A percentile compares a stretch with the other conserved stretches of the same genome.
Evolutionary conservation across 2,329 filamentous ascomycete genomes (phyloP).

Genomic region (Lithohypha guttulata): DNA sequence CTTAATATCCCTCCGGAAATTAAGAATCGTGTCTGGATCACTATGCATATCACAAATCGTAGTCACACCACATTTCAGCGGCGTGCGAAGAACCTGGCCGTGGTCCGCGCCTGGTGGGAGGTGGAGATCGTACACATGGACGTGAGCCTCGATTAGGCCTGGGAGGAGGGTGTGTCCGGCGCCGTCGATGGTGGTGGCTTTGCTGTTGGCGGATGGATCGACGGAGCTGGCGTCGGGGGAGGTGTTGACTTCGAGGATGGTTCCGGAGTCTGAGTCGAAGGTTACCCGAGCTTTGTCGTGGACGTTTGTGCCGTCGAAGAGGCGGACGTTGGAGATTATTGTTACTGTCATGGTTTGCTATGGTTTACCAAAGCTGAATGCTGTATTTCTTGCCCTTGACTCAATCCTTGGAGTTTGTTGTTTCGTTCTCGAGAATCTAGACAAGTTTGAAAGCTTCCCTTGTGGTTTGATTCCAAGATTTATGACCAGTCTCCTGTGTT

Average conservation of each 20-base stretch:
- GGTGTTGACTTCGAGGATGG: conserved; percentile 18
- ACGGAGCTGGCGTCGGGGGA: background rate
- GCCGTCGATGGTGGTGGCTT: conserved; percentile 18
- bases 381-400: too few species aligned
- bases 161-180: conserved; percentile 19
- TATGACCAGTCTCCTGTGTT: too few species aligned
- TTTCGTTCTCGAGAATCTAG: too few species aligned
- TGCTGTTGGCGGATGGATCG: conserved; percentile 7
- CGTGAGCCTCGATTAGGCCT: conserved; percentile 21
- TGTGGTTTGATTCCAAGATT: too few species aligned
- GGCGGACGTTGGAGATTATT: conserved; percentile 16
- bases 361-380: too few species aligned
- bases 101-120: conserved; percentile 15
- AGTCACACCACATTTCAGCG: conserved; percentile 19
- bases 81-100: conserved; percentile 12
- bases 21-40: conserved; percentile 14
- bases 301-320: conserved; percentile 17
- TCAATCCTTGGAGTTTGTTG: too few species aligned
- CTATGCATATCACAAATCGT: conserved; percentile 22
- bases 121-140: conserved; percentile 17
- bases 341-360: conserved; percentile 12
- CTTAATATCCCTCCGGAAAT: conserved; percentile 11
- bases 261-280: conserved; percentile 16
- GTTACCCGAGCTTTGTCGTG: conserved; percentile 16
- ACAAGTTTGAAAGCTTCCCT: too few species aligned